A percentile compares a stretch with the other conserved stretches of the same genome.
Evolutionary conservation across 208 protist genomes (phyloP).

Genomic region (Plasmodiophora brassicae): DNA sequence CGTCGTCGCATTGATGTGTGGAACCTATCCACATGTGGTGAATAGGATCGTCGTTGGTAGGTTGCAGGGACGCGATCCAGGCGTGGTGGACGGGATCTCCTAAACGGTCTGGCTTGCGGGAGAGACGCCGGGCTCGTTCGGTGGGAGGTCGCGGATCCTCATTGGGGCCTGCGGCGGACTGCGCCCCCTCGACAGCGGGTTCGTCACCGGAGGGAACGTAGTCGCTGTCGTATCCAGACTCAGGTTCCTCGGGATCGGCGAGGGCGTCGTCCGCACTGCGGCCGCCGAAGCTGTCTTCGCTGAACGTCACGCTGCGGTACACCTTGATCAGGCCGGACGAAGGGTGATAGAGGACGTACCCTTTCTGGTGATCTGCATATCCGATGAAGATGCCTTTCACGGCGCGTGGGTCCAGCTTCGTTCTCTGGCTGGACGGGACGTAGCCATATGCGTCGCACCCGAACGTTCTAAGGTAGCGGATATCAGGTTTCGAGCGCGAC

Average conservation of each 20-base stretch:
- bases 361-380: background rate
- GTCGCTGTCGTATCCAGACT: background rate
- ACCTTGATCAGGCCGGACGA: background rate
- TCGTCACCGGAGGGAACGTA: too few species aligned
- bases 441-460: background rate
- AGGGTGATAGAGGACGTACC: background rate
- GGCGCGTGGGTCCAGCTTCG: background rate
- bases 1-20: too few species aligned
- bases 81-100: too few species aligned
- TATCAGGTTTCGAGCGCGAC: background rate
- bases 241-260: background rate
- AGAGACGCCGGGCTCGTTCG: too few species aligned
- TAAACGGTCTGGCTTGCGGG: too few species aligned
- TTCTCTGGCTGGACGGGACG: background rate
- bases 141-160: too few species aligned
- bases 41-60: too few species aligned
- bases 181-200: too few species aligned
- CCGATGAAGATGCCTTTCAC: background rate
- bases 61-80: too few species aligned
- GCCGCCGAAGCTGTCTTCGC: background rate
- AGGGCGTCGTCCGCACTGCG: background rate
- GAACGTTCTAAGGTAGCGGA: background rate
- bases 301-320: background rate
- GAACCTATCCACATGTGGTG: background rate
- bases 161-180: too few species aligned